Evolutionary conservation across 352 stramenopile species (phyloP).

Genomic region (Phytophthora europaea): DNA sequence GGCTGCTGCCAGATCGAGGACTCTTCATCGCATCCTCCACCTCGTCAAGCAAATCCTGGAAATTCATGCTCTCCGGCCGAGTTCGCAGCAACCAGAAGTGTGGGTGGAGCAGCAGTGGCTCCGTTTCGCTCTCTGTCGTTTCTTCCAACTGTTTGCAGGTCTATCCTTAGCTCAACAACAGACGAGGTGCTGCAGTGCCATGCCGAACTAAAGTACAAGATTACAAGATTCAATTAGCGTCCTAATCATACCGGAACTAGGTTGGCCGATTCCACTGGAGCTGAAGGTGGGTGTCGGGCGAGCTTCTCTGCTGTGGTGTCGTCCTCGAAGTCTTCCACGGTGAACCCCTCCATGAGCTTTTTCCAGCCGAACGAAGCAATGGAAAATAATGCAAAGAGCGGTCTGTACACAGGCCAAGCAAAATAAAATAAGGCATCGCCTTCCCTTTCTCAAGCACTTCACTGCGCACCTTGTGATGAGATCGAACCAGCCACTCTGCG

Average conservation of each 20-base stretch:
- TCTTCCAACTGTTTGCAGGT: background rate
- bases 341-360: slow-evolving; percentile 65
- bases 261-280: slow-evolving; percentile 21
- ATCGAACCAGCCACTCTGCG: slow-evolving; percentile 75
- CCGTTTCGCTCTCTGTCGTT: slow-evolving; percentile 31
- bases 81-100: background rate
- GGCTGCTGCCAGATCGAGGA: slow-evolving; percentile 15
- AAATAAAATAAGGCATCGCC: slow-evolving; percentile 12
- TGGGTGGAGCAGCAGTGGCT: too few relatives aligned
- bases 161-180: slow-evolving; percentile 30
- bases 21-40: slow-evolving; percentile 74
- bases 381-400: slow-evolving; percentile 69
- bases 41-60: slow-evolving; percentile 79
- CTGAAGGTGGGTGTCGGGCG: slow-evolving; percentile 6
- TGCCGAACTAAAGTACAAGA: background rate
- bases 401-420: slow-evolving; percentile 29
- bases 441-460: background rate
- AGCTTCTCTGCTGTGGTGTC: slow-evolving; percentile 33
- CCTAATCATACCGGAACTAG: slow-evolving; percentile 39
- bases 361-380: slow-evolving; percentile 75
- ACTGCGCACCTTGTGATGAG: slow-evolving; percentile 59
- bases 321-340: slow-evolving; percentile 45
- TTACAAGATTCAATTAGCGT: slow-evolving; percentile 23
- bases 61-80: slow-evolving; percentile 54
- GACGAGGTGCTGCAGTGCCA: background rate